Evolutionary conservation across 2,329 filamentous ascomycete genomes (phyloP).

Genomic region (Coniochaeta sp.): DNA sequence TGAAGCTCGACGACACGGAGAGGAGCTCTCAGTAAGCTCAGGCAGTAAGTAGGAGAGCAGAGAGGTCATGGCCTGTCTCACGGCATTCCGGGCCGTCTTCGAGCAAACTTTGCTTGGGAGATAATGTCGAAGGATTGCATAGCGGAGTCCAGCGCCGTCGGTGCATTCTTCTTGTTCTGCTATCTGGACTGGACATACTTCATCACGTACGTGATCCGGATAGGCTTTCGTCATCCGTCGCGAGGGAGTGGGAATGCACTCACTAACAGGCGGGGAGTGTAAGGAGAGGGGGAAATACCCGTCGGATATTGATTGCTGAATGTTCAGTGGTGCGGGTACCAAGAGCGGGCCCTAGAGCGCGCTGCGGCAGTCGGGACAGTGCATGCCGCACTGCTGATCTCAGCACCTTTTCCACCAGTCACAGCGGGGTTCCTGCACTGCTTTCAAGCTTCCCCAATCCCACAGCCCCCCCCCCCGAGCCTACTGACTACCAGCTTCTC

Average conservation of each 20-base stretch:
- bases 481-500: background rate
- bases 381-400: background rate
- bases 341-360: background rate
- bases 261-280: too few species aligned
- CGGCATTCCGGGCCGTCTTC: background rate
- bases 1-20: background rate
- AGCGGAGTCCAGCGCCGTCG: background rate
- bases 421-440: background rate
- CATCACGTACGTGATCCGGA: background rate
- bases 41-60: too few species aligned
- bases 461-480: background rate
- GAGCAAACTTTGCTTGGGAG: background rate
- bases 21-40: background rate
- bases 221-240: background rate
- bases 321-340: background rate
- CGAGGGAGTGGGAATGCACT: background rate
- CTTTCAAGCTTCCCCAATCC: background rate
- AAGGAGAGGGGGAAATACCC: background rate
- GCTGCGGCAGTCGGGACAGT: background rate
- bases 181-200: background rate
- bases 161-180: background rate
- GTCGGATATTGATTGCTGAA: background rate
- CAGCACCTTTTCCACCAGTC: background rate
- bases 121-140: background rate
- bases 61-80: background rate